Conservation (phyloP, 2,329 filamentous ascomycete genomes). For the Capronia americana region DNA sequence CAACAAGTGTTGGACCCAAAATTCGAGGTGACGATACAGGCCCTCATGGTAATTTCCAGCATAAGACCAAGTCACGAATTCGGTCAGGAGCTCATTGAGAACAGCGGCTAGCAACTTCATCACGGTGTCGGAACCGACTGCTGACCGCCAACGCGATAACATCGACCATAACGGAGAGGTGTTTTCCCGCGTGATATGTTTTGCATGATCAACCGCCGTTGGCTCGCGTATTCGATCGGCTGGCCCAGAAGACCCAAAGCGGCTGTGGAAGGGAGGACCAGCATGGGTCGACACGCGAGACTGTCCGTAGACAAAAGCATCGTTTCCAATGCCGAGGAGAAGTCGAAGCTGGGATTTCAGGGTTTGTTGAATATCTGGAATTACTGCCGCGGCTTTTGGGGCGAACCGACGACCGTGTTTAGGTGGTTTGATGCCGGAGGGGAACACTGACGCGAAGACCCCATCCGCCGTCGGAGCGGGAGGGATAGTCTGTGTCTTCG, state of each 20-base stretch:
- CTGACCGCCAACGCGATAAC: constrained; percentile 26
- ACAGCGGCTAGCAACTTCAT: constrained; percentile 65
- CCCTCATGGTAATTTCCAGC: constrained; percentile 61
- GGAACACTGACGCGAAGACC: constrained; percentile 33
- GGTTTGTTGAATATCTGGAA: constrained; percentile 24
- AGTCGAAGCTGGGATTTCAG: constrained; percentile 22
- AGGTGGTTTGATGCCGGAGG: constrained; percentile 27
- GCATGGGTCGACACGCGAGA: constrained; percentile 10
- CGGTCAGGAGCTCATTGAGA: constrained; percentile 63
- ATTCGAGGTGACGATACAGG: constrained; percentile 56
- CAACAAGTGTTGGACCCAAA: constrained; percentile 64
- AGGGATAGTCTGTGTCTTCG: constrained; percentile 16
- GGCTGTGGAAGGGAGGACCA: constrained; percentile 27
- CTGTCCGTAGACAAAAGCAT: constrained; percentile 28
- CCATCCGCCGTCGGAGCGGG: constrained; percentile 1
- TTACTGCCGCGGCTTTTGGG: constrained; percentile 4
- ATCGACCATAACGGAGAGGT: constrained; percentile 27
- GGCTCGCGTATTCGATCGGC: constrained; percentile 28
- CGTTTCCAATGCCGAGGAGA: constrained; percentile 34
- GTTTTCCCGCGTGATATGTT: constrained; percentile 22
- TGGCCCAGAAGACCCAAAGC: constrained; percentile 29
- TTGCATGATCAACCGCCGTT: constrained; percentile 22
- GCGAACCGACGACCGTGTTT: constrained; percentile 26
- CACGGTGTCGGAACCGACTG: constrained; percentile 59
- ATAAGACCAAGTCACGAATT: constrained; percentile 63